phyloP scores from a whole-genome alignment of 805 yeast species.

The Saccharomycopsis schoenii region DNA sequence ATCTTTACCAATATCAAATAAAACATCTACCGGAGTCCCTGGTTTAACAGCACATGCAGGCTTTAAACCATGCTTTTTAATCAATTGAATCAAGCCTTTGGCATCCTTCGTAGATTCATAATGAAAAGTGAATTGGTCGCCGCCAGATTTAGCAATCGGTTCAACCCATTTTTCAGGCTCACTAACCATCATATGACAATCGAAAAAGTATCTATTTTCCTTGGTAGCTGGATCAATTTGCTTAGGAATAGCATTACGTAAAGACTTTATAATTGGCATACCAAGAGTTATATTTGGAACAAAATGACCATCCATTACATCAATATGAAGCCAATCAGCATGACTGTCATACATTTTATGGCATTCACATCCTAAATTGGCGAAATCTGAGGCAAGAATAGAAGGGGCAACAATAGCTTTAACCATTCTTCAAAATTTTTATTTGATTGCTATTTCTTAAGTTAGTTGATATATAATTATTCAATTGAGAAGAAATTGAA shows the following conservation, averaged over 20 bases:
- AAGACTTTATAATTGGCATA: constrained; percentile 72
- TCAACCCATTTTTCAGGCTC: constrained; percentile 90
- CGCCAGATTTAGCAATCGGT: constrained; percentile 88
- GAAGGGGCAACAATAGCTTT: constrained; percentile 88
- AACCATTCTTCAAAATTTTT: constrained; percentile 38
- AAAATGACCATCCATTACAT: constrained; percentile 98
- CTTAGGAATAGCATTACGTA: constrained; percentile 66
- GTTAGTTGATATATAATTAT: too few species aligned
- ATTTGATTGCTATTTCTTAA: too few species aligned
- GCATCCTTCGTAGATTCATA: constrained; percentile 86
- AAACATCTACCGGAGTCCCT: constrained; percentile 76
- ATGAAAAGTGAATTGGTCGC: constrained; percentile 94
- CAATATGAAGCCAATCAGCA: constrained; percentile 97
- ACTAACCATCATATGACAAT: constrained; percentile 98
- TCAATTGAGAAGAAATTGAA: too few species aligned
- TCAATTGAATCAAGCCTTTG: constrained; percentile 57
- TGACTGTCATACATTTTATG: constrained; percentile 66
- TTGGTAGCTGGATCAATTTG: constrained; percentile 26
- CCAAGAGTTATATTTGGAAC: constrained; percentile 96
- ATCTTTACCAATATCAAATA: constrained; percentile 61
- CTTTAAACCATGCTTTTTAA: constrained; percentile 73
- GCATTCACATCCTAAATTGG: constrained; percentile 82
- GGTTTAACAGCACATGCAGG: constrained; percentile 96
- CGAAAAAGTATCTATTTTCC: constrained; percentile 42
- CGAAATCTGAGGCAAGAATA: constrained; percentile 84